Conservation (phyloP, 2,329 filamentous ascomycete genomes). For the Amauroascus niger region DNA sequence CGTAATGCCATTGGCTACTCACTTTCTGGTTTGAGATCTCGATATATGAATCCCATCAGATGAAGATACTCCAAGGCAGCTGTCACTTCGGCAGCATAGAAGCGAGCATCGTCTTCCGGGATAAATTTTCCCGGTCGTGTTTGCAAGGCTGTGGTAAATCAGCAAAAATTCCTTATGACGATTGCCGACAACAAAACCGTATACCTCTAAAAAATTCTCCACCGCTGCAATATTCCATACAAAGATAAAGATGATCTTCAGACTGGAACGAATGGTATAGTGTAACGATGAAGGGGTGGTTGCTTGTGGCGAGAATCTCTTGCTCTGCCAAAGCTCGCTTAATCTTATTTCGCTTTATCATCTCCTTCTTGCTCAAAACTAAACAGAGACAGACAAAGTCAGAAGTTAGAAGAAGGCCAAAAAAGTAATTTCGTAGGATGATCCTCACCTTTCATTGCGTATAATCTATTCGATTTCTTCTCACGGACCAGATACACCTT, state of each 20-base stretch:
- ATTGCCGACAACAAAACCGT: slow-evolving; percentile 11
- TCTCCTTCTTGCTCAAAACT: slow-evolving; percentile 99
- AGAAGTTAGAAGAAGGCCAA: not conserved
- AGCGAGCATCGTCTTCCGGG: slow-evolving; percentile 88
- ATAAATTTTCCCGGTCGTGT: slow-evolving; percentile 96
- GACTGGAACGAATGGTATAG: slow-evolving; percentile 99
- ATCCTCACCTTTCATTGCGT: slow-evolving; percentile 87
- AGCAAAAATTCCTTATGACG: slow-evolving; percentile 4
- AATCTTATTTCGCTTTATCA: slow-evolving; percentile 99
- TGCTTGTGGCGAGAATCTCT: slow-evolving; percentile 95
- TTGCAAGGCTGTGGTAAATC: slow-evolving; percentile 58
- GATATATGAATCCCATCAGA: slow-evolving; percentile 98
- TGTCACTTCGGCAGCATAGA: slow-evolving; percentile 95
- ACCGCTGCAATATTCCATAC: slow-evolving; percentile 99
- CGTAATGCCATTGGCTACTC: slow-evolving; percentile 33
- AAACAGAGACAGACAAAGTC: slow-evolving; percentile 22
- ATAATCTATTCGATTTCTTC: slow-evolving; percentile 91
- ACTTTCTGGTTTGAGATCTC: slow-evolving; percentile 96
- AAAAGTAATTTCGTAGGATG: not conserved
- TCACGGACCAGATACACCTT: slow-evolving; percentile 97
- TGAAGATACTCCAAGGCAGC: slow-evolving; percentile 94
- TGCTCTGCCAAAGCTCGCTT: slow-evolving; percentile 96
- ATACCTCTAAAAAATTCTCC: slow-evolving; percentile 85
- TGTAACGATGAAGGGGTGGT: slow-evolving; percentile 97
- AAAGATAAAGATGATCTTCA: slow-evolving; percentile 96